Conservation (phyloP, 1,284 basidiomycete species). For the Kwoniella shivajii region DNA sequence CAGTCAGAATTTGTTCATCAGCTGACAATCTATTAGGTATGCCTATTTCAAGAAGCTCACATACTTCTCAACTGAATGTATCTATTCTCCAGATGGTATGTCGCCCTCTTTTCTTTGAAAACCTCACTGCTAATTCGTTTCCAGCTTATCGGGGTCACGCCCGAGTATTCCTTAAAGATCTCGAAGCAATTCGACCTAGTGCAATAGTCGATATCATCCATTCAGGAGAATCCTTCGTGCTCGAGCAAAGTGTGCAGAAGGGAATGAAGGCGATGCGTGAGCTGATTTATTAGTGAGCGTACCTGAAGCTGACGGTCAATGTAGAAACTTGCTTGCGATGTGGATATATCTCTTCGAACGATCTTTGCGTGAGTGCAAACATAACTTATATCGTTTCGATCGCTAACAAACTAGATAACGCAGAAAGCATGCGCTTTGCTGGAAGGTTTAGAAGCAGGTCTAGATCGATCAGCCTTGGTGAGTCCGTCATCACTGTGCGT, state of each 20-base stretch:
- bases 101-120: too few relatives aligned
- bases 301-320: conserved; percentile 16
- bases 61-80: conserved; percentile 99
- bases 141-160: conserved; percentile 93
- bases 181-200: conserved; percentile 89
- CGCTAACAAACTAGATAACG: background rate
- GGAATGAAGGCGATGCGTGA: conserved; percentile 76
- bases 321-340: conserved; percentile 84
- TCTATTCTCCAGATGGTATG: conserved; percentile 84
- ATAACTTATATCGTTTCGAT: background rate
- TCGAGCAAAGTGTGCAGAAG: conserved; percentile 74
- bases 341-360: conserved; percentile 90
- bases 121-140: background rate
- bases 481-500: conserved; percentile 8
- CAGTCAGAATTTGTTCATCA: background rate
- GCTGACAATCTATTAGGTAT: conserved; percentile 63
- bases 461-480: conserved; percentile 62
- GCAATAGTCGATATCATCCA: conserved; percentile 98
- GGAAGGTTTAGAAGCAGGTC: conserved; percentile 84
- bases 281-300: conserved; percentile 33
- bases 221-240: conserved; percentile 85
- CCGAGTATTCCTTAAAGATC: conserved; percentile 88
- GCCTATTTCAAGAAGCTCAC: conserved; percentile 98
- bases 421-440: conserved; percentile 84
- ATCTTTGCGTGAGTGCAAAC: conserved; percentile 69